Evolutionary conservation across 345 rosid species (phyloP).

Genomic region (Populus euphratica): DNA sequence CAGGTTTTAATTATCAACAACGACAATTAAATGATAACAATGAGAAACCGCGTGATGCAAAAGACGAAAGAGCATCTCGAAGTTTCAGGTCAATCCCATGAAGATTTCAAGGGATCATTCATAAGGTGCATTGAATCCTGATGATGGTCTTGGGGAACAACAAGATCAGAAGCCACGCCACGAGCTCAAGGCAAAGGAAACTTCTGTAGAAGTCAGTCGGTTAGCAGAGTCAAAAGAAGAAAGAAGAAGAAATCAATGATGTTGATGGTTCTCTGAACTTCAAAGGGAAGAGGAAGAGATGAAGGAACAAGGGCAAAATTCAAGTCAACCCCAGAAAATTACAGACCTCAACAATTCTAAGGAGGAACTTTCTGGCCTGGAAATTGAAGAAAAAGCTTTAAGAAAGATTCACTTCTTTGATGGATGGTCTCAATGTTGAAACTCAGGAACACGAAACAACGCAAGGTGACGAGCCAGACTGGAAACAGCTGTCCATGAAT

Average conservation of each 20-base stretch:
- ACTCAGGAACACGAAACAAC: constrained; percentile 20
- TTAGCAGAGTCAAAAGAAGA: constrained; percentile 14
- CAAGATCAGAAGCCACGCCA: constrained; percentile 4
- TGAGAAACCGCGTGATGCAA: neutral
- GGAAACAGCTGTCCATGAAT: constrained; percentile 63
- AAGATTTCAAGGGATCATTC: neutral
- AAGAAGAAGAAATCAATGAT: constrained; percentile 20
- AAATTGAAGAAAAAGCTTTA: neutral
- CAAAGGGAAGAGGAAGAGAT: constrained; percentile 2
- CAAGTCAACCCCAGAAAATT: constrained; percentile 5
- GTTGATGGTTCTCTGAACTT: constrained; percentile 15
- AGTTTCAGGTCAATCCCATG: neutral
- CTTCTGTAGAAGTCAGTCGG: neutral
- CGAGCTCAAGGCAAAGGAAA: constrained; percentile 8
- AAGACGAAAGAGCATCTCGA: constrained; percentile 1
- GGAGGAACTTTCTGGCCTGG: constrained; percentile 10
- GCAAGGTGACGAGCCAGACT: constrained; percentile 59
- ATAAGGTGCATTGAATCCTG: neutral
- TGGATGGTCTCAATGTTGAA: constrained; percentile 8
- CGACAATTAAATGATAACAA: neutral
- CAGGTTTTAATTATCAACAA: no score
- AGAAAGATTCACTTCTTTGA: neutral
- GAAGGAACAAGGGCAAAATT: constrained; percentile 17
- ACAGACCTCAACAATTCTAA: constrained; percentile 5
- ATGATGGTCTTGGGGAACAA: neutral